These are phyloP conservation scores for Sutorius eximius DNA, from an alignment of 1,284 basidiomycete species.

Conservation along the genomic window DNA sequence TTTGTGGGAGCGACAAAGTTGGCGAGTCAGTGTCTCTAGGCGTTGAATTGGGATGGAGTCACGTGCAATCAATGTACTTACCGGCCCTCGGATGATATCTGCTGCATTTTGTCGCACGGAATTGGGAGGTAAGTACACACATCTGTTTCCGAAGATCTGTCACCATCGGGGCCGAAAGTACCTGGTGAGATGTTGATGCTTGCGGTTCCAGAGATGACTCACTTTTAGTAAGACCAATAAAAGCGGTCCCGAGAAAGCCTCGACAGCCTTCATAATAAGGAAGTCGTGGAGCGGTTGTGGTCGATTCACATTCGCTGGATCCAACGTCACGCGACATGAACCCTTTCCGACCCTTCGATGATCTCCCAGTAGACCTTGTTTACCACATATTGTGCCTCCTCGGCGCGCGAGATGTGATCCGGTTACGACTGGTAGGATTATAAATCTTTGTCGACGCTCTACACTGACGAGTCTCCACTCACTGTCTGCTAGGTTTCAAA, in stretches of 20 bases:
- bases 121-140: too few species aligned
- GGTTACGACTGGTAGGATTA: conserved; percentile 1
- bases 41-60: too few species aligned
- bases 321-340: not conserved
- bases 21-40: too few species aligned
- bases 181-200: too few species aligned
- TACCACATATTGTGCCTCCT: conserved; percentile 5
- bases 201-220: not conserved
- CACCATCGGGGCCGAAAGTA: too few species aligned
- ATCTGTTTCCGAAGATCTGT: too few species aligned
- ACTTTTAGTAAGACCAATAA: not conserved
- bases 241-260: not conserved
- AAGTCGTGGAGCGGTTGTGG: not conserved
- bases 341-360: not conserved
- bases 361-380: conserved; percentile 5
- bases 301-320: not conserved
- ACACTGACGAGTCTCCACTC: not conserved
- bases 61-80: too few species aligned
- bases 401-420: conserved; percentile 5
- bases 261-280: not conserved
- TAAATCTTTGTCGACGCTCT: not conserved
- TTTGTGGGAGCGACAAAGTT: too few species aligned
- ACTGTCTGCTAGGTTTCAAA: conserved; percentile 3
- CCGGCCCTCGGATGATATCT: too few species aligned
- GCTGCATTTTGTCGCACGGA: too few species aligned